Evolutionary conservation across 768 basidiomycete genomes (phyloP), one percentile per base, ranked within the genome.

Genomic region (Lentinula raphanica): DNA sequence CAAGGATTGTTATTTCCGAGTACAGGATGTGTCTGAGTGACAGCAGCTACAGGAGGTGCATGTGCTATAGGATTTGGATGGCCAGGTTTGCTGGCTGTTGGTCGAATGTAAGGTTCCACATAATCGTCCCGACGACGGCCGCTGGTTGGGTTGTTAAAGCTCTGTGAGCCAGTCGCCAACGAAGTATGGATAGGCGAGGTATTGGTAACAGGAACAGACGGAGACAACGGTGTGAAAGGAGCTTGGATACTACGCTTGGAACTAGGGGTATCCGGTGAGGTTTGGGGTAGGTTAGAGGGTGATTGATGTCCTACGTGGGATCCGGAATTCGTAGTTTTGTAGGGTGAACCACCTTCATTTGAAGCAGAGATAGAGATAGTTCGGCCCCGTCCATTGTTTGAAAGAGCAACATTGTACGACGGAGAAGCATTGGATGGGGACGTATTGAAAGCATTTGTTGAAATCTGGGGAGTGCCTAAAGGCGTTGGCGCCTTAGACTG

Each of bases 321-420:
- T 39, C 46, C 56, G 2, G 27, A 3, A 35, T 35, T 49, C 6
- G 29, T 6, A 49, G 23, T 49, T 8, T 45, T 46, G 31, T 19
- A 17, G 8, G 56, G 56, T 3, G 56, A 57, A n/a, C 46, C 56
- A 38, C 25, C 36, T 28, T 56, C 56, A 36, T 57, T 57, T 4
- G 56, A 57, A 8, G 56, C 35, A n/a, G 56, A 57, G 21, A 57
- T 48, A 9, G 56, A 57, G 27, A 57, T 25, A 11, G 44, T 45
- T 23, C 56, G 40, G 15, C 56, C 56, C 17, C 56, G 44, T 48
- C 25, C 46, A 29, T 49, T 57, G 35, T n/a, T 48, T 8, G 56
- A 48, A 9, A 57, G 21, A 25, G 56, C 40, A 49, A 57, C 45
- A n/a, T 57, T 57, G 56, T 49, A 57, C 15, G 44, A 39, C 23